Percentiles rank a stretch among this genome's conserved stretches.
These are phyloP conservation scores for Pichia nakasei DNA, from an alignment of 805 yeast species.

Conservation along the genomic window DNA sequence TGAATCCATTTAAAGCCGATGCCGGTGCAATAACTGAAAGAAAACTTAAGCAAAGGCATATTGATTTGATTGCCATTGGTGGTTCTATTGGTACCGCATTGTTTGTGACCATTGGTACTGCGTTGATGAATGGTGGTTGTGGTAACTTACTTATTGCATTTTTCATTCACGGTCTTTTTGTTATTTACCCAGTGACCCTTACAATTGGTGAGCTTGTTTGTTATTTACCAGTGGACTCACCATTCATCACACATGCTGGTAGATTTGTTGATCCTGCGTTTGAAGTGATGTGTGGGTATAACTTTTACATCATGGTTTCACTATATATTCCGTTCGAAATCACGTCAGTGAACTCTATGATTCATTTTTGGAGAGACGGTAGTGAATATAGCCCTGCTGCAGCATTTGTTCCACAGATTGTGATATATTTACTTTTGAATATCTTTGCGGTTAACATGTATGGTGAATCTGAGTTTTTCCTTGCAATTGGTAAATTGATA, in stretches of 20 bases:
- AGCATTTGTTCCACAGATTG: slow-evolving; percentile 56
- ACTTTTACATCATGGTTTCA: slow-evolving; percentile 68
- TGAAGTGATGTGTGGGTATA: slow-evolving; percentile 72
- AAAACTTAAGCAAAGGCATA: slow-evolving; percentile 56
- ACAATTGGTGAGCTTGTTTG: slow-evolving; percentile 75
- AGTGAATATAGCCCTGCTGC: slow-evolving; percentile 67
- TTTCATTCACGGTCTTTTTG: slow-evolving; percentile 52
- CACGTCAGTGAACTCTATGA: slow-evolving; percentile 67
- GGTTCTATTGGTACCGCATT: slow-evolving; percentile 79
- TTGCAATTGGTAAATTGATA: slow-evolving; percentile 63
- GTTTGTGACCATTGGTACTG: slow-evolving; percentile 64
- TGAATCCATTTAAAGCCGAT: background rate
- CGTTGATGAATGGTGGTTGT: slow-evolving; percentile 60
- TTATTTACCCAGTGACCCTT: slow-evolving; percentile 57
- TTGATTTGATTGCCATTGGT: slow-evolving; percentile 70
- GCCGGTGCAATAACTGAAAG: slow-evolving; percentile 26
- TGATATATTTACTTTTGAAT: slow-evolving; percentile 54
- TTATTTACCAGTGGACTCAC: slow-evolving; percentile 67
- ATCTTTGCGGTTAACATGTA: slow-evolving; percentile 64
- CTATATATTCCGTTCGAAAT: slow-evolving; percentile 78
- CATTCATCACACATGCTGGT: slow-evolving; percentile 67
- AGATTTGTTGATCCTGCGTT: slow-evolving; percentile 69
- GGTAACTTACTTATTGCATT: slow-evolving; percentile 59
- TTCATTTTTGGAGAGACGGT: slow-evolving; percentile 77
- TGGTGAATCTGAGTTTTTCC: slow-evolving; percentile 79